Conservation (phyloP, 257 asterid genomes). For the Salvia hispanica region DNA sequence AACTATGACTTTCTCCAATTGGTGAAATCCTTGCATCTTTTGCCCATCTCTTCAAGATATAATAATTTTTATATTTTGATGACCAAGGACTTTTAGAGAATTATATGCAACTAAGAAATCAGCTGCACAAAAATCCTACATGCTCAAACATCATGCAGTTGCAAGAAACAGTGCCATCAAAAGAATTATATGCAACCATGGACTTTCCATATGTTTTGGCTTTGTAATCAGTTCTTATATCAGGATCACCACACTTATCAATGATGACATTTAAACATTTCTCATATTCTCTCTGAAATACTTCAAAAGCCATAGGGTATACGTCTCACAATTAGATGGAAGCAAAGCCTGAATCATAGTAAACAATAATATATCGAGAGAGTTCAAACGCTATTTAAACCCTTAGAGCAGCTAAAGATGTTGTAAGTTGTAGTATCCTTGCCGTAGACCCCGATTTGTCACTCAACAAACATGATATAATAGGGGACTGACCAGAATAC, state of each 20-base stretch:
- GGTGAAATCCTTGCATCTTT: conserved; percentile 55
- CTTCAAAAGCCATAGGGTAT: conserved; percentile 56
- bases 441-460: background rate
- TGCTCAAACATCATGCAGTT: conserved; percentile 69
- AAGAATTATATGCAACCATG: conserved; percentile 47
- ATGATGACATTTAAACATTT: conserved; percentile 54
- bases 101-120: too few relatives aligned
- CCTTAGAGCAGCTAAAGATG: too few relatives aligned
- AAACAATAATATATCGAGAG: too few relatives aligned
- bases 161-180: conserved; percentile 56
- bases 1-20: conserved; percentile 35
- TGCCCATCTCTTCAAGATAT: conserved; percentile 67
- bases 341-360: too few relatives aligned
- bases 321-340: conserved; percentile 31
- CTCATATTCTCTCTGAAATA: conserved; percentile 64
- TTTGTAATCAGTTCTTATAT: conserved; percentile 50
- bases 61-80: conserved; percentile 54
- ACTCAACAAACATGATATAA: conserved; percentile 2
- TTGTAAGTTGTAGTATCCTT: too few relatives aligned
- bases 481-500: background rate
- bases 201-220: conserved; percentile 58
- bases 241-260: conserved; percentile 50
- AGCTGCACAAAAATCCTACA: conserved; percentile 41
- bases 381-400: too few relatives aligned
- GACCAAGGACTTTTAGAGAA: conserved; percentile 45